Base-by-base conservation (phyloP, 1,139 yeast genomes). In the Wickerhamomyces sp. region DNA sequence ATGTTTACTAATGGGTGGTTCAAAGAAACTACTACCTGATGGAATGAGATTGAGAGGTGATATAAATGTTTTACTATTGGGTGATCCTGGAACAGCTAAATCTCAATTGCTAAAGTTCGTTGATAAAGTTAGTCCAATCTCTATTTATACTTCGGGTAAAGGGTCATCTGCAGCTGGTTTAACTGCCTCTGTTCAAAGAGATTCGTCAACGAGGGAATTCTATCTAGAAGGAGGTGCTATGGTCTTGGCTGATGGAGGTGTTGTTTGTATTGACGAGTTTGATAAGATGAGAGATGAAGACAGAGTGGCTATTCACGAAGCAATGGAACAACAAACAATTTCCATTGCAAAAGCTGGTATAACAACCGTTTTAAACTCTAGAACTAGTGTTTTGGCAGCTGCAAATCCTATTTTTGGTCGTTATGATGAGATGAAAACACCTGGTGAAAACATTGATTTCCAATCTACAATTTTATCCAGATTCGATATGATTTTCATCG, bases 91-190 rank as follows among this genome's bases (percentile, higher is more conserved):
- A 70, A 92, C 98, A 18, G 97, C 98, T 37, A 92, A 92, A 61
- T 92, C 98, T 12, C 99, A 92, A 68, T 68, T 92, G 45, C 74
- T 92, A 55, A 92, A 94, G 60, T 92, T 90, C 54, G 97, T 89
- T 18, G 97, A 92, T 59, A 90, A 92, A 58, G 89, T 87, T 17
- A 80, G 96, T 7, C 98, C 98, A 5, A 89, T 92, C 46, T 80
- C 97, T 1, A 92, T 92, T 32, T 92, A 92, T 60, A 92, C 99
- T 1, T 89, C 97, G 0, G 99, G 99, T 69, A 92, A 92, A 59
- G 99, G 99, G 55, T 92, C 98, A 0, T 90, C 97, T 17, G 99
- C 99, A 2, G 99, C 97, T 5, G 99, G 99, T 78, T 75, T 92
- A 63, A 92, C 99, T 1, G 98, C 98, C 1, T 85, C 96, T 12